phyloP scores from a whole-genome alignment of 495 filamentous ascomycete genomes.

The Neurospora discreta region DNA sequence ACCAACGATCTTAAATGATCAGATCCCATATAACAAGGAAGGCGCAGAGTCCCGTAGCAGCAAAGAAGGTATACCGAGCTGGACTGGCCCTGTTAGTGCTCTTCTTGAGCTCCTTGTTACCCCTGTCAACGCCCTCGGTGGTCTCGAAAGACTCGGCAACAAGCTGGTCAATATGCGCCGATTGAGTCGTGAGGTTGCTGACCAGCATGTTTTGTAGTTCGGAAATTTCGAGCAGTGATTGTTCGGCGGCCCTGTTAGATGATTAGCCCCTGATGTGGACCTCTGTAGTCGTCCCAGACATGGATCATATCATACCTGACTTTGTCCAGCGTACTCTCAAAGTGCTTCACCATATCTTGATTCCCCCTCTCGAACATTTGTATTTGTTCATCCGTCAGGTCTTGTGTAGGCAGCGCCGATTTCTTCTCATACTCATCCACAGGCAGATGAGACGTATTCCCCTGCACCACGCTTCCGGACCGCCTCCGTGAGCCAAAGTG shows the following conservation, averaged over 20 bases:
- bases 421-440: conserved; percentile 30
- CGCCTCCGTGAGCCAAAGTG: background rate
- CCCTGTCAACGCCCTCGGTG: conserved; percentile 72
- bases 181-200: conserved; percentile 71
- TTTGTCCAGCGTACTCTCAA: conserved; percentile 83
- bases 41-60: conserved; percentile 66
- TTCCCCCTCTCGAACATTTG: conserved; percentile 94
- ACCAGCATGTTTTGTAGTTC: conserved; percentile 84
- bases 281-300: background rate
- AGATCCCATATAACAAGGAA: conserved; percentile 90
- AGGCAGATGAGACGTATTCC: conserved; percentile 10
- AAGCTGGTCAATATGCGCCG: conserved; percentile 75
- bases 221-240: conserved; percentile 83
- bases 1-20: conserved; percentile 48
- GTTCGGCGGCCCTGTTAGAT: conserved; percentile 66
- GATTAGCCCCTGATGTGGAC: background rate
- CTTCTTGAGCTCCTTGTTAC: conserved; percentile 84
- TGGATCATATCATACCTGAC: conserved; percentile 55
- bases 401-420: conserved; percentile 33
- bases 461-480: background rate
- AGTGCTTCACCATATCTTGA: conserved; percentile 80
- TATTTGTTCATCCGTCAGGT: conserved; percentile 69
- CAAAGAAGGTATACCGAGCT: conserved; percentile 82
- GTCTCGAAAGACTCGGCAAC: conserved; percentile 76
- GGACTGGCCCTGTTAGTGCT: conserved; percentile 72